phyloP scores from a whole-genome alignment of 345 rosid species.

The Mangifera indica region DNA sequence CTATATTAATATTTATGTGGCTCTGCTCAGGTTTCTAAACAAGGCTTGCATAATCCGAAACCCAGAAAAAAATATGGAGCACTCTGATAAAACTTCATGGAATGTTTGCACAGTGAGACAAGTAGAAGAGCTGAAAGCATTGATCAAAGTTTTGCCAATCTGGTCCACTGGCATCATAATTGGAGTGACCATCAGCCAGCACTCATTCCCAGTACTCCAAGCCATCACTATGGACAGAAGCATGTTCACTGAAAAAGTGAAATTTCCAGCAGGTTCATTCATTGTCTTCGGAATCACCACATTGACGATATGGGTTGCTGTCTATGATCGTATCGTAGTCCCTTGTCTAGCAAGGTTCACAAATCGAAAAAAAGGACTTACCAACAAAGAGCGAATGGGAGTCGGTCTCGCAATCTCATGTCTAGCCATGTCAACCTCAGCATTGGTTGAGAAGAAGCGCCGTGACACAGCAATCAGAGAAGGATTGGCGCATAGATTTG shows the following conservation, averaged over 20 bases:
- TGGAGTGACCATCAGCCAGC: slow-evolving; percentile 45
- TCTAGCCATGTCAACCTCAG: slow-evolving; percentile 36
- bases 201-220: slow-evolving; percentile 44
- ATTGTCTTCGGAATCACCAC: slow-evolving; percentile 33
- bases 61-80: slow-evolving; percentile 34
- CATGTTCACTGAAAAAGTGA: slow-evolving; percentile 14
- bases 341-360: slow-evolving; percentile 34
- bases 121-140: slow-evolving; percentile 58
- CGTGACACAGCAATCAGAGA: slow-evolving; percentile 26
- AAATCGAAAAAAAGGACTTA: slow-evolving; percentile 31
- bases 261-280: slow-evolving; percentile 46
- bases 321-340: slow-evolving; percentile 43
- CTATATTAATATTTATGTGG: not conserved
- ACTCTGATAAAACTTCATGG: slow-evolving; percentile 37
- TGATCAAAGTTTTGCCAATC: slow-evolving; percentile 50
- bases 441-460: slow-evolving; percentile 37
- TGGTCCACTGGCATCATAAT: slow-evolving; percentile 51
- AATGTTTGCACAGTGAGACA: slow-evolving; percentile 47
- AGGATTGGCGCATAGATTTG: slow-evolving; percentile 21
- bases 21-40: slow-evolving; percentile 38
- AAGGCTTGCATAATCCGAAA: slow-evolving; percentile 47
- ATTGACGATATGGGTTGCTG: slow-evolving; percentile 43
- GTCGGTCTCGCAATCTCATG: slow-evolving; percentile 39
- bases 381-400: slow-evolving; percentile 46
- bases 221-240: slow-evolving; percentile 46